Percentiles rank a stretch among this genome's conserved stretches.
Evolutionary conservation across 192 early-diverging fungal genomes (phyloP).

Genomic region (Gaertneriomyces semiglobifer): DNA sequence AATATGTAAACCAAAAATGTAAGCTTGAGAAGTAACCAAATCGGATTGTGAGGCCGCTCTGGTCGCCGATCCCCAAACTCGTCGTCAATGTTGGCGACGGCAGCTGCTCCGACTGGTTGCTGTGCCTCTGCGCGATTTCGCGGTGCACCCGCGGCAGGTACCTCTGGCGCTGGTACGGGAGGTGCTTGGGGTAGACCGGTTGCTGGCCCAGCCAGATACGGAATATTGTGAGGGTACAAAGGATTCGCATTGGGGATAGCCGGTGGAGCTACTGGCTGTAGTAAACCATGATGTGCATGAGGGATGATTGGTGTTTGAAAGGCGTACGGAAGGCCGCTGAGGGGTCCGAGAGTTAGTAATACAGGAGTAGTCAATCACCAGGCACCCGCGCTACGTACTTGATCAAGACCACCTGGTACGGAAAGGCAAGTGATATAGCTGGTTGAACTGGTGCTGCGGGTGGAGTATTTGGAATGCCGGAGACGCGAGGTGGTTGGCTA

Average conservation of each 20-base stretch:
- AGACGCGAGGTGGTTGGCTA: background rate
- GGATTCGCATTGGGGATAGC: background rate
- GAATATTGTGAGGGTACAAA: background rate
- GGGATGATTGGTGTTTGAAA: conserved; percentile 9
- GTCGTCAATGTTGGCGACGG: conserved; percentile 14
- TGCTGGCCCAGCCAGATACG: background rate
- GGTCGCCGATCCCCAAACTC: conserved; percentile 31
- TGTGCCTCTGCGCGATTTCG: background rate
- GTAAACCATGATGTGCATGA: background rate
- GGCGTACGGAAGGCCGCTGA: conserved; percentile 36
- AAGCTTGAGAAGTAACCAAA: conserved; percentile 63
- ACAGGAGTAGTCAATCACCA: background rate
- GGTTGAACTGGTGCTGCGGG: conserved; percentile 4
- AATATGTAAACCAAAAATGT: conserved; percentile 58
- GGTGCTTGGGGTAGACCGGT: background rate
- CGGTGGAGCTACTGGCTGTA: background rate
- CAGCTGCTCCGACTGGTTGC: background rate
- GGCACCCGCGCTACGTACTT: conserved; percentile 22
- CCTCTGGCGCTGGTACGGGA: background rate
- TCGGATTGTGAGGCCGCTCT: conserved; percentile 32
- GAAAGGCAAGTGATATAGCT: conserved; percentile 11
- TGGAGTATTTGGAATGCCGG: background rate
- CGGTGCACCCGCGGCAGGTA: conserved; percentile 7
- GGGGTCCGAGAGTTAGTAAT: conserved; percentile 5
- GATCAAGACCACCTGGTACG: conserved; percentile 32